These are phyloP conservation scores for Microsporum audouinii DNA, from an alignment of 2,329 filamentous ascomycete genomes.

Conservation along the genomic window DNA sequence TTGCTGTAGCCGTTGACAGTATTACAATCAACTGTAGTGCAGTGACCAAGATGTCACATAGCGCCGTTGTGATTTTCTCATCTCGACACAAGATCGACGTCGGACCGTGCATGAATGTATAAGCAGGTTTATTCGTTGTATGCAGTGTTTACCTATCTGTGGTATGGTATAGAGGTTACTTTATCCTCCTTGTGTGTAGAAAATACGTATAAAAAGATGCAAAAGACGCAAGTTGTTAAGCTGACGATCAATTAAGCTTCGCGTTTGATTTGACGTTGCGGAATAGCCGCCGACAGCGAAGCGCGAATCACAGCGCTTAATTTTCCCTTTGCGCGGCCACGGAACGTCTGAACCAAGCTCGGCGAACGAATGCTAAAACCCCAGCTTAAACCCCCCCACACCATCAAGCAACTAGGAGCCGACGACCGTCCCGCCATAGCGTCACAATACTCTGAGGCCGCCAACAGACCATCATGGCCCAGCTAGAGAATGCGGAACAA, in stretches of 20 bases:
- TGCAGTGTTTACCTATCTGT: not conserved
- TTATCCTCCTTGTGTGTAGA: not conserved
- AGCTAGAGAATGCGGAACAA: not conserved
- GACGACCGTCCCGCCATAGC: not conserved
- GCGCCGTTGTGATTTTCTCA: not conserved
- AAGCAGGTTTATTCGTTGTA: not conserved
- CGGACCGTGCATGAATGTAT: not conserved
- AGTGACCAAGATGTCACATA: not conserved
- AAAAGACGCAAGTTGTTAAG: not conserved
- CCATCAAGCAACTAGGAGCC: not conserved
- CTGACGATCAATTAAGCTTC: not conserved
- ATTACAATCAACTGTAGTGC: not conserved
- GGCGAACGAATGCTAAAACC: not conserved
- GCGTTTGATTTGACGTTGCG: not conserved
- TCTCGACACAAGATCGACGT: not conserved
- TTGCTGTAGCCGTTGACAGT: not conserved
- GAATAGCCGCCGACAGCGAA: not conserved
- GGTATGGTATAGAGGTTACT: not conserved
- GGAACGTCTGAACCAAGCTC: not conserved
- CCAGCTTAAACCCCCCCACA: not conserved
- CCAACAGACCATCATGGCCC: not conserved
- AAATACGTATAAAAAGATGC: not conserved
- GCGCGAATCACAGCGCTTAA: constrained; percentile 3
- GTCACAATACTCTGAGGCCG: not conserved
- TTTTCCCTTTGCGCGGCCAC: not conserved